These are phyloP conservation scores for Aspergillus cejpii DNA, from an alignment of 2,329 filamentous ascomycete species.

Conservation along the genomic window DNA sequence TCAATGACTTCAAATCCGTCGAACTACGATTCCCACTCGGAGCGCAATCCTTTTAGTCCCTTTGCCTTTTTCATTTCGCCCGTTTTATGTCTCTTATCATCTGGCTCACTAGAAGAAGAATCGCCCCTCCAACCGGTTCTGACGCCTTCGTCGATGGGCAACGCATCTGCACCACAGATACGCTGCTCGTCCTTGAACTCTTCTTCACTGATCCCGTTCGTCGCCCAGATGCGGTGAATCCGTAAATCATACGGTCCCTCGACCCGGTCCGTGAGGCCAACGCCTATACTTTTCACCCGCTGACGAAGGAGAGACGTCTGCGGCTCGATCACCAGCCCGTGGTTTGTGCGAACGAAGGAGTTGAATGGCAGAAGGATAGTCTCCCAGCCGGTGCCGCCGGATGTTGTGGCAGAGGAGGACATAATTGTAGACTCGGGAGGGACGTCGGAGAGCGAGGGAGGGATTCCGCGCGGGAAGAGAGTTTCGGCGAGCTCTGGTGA, in stretches of 20 bases:
- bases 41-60: conserved; percentile 31
- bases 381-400: conserved; percentile 81
- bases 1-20: conserved; percentile 7
- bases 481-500: conserved; percentile 18
- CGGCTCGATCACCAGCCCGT: conserved; percentile 85
- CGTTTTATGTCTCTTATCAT: conserved; percentile 9
- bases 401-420: conserved; percentile 42
- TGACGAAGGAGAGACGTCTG: conserved; percentile 83
- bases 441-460: conserved; percentile 35
- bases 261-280: conserved; percentile 81
- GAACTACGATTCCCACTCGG: conserved; percentile 28
- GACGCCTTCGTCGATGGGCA: conserved; percentile 34
- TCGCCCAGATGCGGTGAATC: conserved; percentile 84
- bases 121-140: conserved; percentile 22
- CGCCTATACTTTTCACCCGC: conserved; percentile 76
- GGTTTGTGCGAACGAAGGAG: conserved; percentile 91
- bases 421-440: conserved; percentile 34
- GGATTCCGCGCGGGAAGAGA: conserved; percentile 26
- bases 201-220: conserved; percentile 55
- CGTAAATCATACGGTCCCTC: conserved; percentile 82
- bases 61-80: conserved; percentile 23
- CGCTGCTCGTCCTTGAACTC: conserved; percentile 38
- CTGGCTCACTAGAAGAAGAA: conserved; percentile 4
- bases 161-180: conserved; percentile 37
- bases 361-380: conserved; percentile 85